Evolutionary conservation across 2,329 filamentous ascomycete species (phyloP).

Genomic region (Sporothrix curviconia): DNA sequence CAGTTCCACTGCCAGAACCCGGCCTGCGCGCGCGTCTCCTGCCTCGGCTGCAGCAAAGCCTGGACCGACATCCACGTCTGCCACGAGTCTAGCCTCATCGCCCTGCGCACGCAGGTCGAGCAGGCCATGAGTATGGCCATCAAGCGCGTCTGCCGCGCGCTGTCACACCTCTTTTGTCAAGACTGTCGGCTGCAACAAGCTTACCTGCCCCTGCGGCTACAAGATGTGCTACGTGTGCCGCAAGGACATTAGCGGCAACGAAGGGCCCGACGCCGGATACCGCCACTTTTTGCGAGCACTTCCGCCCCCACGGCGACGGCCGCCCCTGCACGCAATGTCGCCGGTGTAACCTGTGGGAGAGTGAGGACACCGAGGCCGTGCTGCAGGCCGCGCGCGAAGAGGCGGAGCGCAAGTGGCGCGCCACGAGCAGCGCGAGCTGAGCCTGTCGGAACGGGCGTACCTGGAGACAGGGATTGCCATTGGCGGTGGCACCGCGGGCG

Average conservation of each 20-base stretch:
- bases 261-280: slow-evolving; percentile 61
- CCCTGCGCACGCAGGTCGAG: slow-evolving; percentile 83
- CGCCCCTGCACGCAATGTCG: slow-evolving; percentile 71
- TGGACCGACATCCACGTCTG: slow-evolving; percentile 90
- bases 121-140: slow-evolving; percentile 88
- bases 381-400: slow-evolving; percentile 62
- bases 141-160: slow-evolving; percentile 86
- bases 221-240: slow-evolving; percentile 98
- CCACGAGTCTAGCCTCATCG: slow-evolving; percentile 74
- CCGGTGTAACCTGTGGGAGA: slow-evolving; percentile 72
- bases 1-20: slow-evolving; percentile 72
- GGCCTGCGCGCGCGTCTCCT: slow-evolving; percentile 63
- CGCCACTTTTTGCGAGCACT: slow-evolving; percentile 95
- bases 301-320: slow-evolving; percentile 69
- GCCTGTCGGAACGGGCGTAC: slow-evolving; percentile 48
- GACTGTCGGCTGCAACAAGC: slow-evolving; percentile 88
- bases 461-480: slow-evolving; percentile 47
- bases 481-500: slow-evolving; percentile 13
- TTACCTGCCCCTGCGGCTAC: slow-evolving; percentile 92
- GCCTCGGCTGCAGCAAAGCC: slow-evolving; percentile 70
- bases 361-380: slow-evolving; percentile 64
- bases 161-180: slow-evolving; percentile 94
- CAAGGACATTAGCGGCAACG: slow-evolving; percentile 54
- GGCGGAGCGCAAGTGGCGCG: slow-evolving; percentile 65
- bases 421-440: slow-evolving; percentile 55